phyloP scores from a whole-genome alignment of 2,329 filamentous ascomycete genomes.

The Biscogniauxia sp. region DNA sequence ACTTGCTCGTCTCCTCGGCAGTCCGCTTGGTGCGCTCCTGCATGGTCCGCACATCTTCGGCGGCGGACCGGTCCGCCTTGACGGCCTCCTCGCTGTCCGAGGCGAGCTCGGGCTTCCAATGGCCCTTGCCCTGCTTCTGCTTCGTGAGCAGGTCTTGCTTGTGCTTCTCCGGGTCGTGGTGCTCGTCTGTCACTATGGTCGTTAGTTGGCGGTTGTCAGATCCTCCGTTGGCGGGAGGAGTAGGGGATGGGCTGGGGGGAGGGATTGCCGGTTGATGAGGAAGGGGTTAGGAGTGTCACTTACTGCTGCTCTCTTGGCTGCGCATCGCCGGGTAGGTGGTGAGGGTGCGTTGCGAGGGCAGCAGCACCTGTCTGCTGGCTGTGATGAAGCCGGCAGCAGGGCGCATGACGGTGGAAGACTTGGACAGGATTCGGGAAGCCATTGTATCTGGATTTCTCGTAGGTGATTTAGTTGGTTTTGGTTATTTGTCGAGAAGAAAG shows the following conservation, averaged over 20 bases:
- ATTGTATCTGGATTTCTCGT: slow-evolving; percentile 22
- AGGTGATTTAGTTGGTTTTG: not conserved
- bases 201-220: too few relatives aligned
- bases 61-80: slow-evolving; percentile 59
- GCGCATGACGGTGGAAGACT: slow-evolving; percentile 17
- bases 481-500: not conserved
- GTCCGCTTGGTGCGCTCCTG: slow-evolving; percentile 58
- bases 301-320: slow-evolving; percentile 30
- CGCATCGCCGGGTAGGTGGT: slow-evolving; percentile 19
- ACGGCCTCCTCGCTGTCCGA: slow-evolving; percentile 77
- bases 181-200: slow-evolving; percentile 26
- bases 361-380: slow-evolving; percentile 23
- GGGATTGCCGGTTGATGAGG: too few relatives aligned
- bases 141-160: slow-evolving; percentile 63
- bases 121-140: slow-evolving; percentile 64
- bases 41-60: slow-evolving; percentile 46
- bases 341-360: slow-evolving; percentile 21
- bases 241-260: not conserved
- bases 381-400: slow-evolving; percentile 25
- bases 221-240: slow-evolving; percentile 8
- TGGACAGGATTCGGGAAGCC: slow-evolving; percentile 31
- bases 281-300: not conserved
- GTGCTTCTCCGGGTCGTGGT: slow-evolving; percentile 51
- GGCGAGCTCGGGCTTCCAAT: slow-evolving; percentile 77
- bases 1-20: slow-evolving; percentile 47